A percentile compares a stretch with the other conserved stretches of the same genome.
Evolutionary conservation across 495 filamentous ascomycete species (phyloP).

Genomic region (Neurospora sp.): DNA sequence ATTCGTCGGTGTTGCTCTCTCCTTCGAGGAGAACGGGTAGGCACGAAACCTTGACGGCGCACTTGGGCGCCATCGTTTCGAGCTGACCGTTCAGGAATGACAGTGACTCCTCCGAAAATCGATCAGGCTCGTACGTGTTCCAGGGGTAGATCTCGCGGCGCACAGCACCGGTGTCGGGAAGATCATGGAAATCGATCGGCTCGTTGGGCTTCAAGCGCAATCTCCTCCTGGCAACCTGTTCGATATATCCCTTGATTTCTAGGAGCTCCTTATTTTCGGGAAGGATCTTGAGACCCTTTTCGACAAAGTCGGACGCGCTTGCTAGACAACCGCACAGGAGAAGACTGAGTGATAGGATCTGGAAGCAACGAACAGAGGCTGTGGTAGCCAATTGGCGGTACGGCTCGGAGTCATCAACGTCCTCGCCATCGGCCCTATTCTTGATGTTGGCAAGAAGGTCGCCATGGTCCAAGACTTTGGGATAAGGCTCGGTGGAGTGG

Average conservation of each 20-base stretch:
- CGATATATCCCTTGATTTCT: conserved; percentile 37
- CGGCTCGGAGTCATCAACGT: conserved; percentile 19
- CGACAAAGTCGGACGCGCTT: conserved; percentile 58
- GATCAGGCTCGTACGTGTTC: conserved; percentile 83
- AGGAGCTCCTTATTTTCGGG: conserved; percentile 38
- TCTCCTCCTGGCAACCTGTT: conserved; percentile 34
- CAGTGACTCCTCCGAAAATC: conserved; percentile 61
- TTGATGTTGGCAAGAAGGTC: conserved; percentile 27
- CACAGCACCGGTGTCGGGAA: conserved; percentile 66
- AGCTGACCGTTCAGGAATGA: conserved; percentile 57
- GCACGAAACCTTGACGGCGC: conserved; percentile 59
- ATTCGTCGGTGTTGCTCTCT: conserved; percentile 28
- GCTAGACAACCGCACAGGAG: conserved; percentile 58
- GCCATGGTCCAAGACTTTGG: conserved; percentile 32
- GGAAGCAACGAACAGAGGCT: conserved; percentile 43
- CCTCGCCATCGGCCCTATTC: conserved; percentile 25
- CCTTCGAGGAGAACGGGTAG: conserved; percentile 57
- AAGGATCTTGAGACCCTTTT: conserved; percentile 35
- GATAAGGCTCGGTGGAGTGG: conserved; percentile 19
- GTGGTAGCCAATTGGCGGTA: conserved; percentile 25
- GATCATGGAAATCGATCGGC: conserved; percentile 38
- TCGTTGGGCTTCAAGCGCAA: conserved; percentile 28
- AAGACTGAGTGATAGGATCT: conserved; percentile 49
- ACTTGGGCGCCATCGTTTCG: conserved; percentile 53
- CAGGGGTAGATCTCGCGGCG: conserved; percentile 88